Base-by-base conservation (phyloP, 768 basidiomycete genomes). In the Boletellus ananiceps region DNA sequence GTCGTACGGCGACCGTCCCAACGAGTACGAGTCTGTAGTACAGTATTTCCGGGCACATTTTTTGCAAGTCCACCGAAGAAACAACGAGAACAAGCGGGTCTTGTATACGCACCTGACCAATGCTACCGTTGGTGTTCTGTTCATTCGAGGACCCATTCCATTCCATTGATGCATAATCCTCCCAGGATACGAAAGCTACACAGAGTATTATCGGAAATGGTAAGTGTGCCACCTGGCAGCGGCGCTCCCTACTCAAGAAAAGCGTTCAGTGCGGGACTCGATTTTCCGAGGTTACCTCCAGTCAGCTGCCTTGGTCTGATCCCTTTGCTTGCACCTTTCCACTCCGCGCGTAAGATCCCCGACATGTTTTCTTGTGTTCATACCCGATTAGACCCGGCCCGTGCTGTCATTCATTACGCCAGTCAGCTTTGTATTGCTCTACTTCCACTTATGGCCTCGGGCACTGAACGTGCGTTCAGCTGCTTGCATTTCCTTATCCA, bases 11-110 rank as follows among this genome's bases (percentile, higher is more conserved):
- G 82, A 88, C 54, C 81, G 88, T 35, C 68, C 79, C n/a, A 91
- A 92, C 62, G 85, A 84, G 58, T 89, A 83, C 59, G 86, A 90
- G 50, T 81, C 83, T 5, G 86, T 88, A 18, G 81, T 88, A 37
- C 82, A 86, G 60, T 92, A 92, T 69, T 92, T 93, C 79, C 84
- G 86, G 9, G 84, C 87, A 32, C 90, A 92, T 58, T 93, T 93
- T 70, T 70, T 88, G 51, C 88, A 92, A 65, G 66, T 87, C 15
- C 88, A 90, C 64, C 72, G 82, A 57, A 78, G 79, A 55, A 91
- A 88, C 51, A 88, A 90, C 56, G 83, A 88, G 58, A 84, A 86
- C 57, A 78, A 82, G 36, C 80, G 88, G 44, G 85, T 86, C n/a
- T 69, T 92, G 2, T 92, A 88, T 61, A 84, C 82, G 3, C 89